Base-by-base conservation (phyloP, 306 rosid genomes). In the Vigna unguiculata region DNA sequence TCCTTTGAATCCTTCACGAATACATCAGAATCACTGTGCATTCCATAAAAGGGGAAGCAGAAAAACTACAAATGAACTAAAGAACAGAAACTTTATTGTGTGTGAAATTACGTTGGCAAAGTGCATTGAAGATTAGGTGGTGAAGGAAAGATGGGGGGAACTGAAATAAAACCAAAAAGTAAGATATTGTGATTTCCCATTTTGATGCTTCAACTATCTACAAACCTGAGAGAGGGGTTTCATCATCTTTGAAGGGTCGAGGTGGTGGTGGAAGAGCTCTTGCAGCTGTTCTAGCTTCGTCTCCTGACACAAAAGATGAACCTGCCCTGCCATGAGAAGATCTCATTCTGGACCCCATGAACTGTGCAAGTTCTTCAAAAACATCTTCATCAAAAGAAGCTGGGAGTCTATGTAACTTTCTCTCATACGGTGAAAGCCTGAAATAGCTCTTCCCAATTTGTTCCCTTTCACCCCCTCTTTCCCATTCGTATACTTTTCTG, bases 301-400 rank as follows among this genome's bases (percentile, higher is more conserved):
- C 91, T 13, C 78, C 85, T 36, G 78, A 76, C 10, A 79, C 52
- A 78, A 89, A 72, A 25, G 85, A 47, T 6, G 85, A 73, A 74
- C 63, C 67, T 49, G 32, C 48, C 83, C 91, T 85, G 41, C 78
- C 80, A 47, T 87, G 90, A 16, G 93, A 86, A 20, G 88, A 77
- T 71, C 97, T 85, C 86, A 92, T 85, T 83, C 90, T 89, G 16
- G 97, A 82, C 11, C 92, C 99, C 97, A 95, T 91, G 70, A 95
- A 95, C 80, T 87, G 97, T 0, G 97, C 84, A 16, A 95, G 97
- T 76, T 95, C 99, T 76, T 91, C 99, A 57, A 92, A 95, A 41
- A 95, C 99, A 20, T 95, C 92, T 78, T 95, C 99, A 78, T 95
- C 99, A 73, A 95, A 95, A 46, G 99, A 95, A 62, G 99, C 97